Percentiles rank a stretch among this genome's conserved stretches.
phyloP scores from a whole-genome alignment of 1,284 basidiomycete genomes.

The Ustilago hordei region DNA sequence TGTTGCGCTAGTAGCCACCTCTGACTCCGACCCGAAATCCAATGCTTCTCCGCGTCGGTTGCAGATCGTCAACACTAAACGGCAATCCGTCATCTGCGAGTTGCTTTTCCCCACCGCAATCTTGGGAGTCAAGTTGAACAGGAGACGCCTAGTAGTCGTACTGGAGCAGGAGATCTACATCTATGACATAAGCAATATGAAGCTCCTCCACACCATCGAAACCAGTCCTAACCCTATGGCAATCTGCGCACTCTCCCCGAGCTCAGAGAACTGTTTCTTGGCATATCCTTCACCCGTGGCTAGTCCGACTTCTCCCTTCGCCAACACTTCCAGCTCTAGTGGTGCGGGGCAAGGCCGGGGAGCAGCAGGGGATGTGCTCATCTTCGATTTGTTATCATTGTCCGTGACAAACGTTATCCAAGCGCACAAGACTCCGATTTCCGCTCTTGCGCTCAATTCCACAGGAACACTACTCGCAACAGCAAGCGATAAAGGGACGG shows the following conservation, averaged over 20 bases:
- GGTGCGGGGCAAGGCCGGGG: neutral
- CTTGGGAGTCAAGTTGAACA: constrained; percentile 93
- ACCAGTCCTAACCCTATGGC: constrained; percentile 95
- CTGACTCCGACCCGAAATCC: constrained; percentile 75
- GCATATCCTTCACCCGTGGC: constrained; percentile 95
- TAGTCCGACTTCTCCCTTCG: constrained; percentile 76
- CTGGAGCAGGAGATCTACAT: constrained; percentile 97
- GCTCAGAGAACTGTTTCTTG: constrained; percentile 93
- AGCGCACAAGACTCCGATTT: constrained; percentile 94
- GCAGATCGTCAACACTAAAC: constrained; percentile 98
- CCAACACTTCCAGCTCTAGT: constrained; percentile 43
- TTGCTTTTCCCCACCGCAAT: constrained; percentile 96
- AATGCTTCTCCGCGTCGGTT: constrained; percentile 79
- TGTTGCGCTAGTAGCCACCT: constrained; percentile 93
- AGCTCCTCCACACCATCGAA: constrained; percentile 95
- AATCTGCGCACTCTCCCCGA: constrained; percentile 92
- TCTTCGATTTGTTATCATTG: constrained; percentile 89
- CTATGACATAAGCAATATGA: constrained; percentile 99
- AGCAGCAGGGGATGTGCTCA: constrained; percentile 62
- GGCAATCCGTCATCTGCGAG: constrained; percentile 99
- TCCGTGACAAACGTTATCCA: constrained; percentile 95
- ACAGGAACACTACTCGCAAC: constrained; percentile 92
- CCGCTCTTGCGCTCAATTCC: constrained; percentile 86
- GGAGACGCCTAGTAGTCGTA: constrained; percentile 94
- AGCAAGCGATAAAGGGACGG: constrained; percentile 93